phyloP scores from a whole-genome alignment of 305 asterid species.

The Nicotiana rustica region DNA sequence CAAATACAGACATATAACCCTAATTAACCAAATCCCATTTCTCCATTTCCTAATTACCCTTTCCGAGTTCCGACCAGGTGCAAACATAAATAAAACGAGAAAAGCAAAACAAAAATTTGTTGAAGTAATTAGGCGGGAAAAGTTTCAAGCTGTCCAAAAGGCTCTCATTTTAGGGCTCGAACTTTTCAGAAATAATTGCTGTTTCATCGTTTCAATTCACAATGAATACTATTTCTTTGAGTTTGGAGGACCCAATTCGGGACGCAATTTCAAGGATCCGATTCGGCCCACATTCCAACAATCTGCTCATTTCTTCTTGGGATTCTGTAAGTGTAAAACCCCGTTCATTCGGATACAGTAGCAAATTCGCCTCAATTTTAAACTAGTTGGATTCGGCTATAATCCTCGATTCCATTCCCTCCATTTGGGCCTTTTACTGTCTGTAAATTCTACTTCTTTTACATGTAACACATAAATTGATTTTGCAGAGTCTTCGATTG shows the following conservation, averaged over 20 bases:
- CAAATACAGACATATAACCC: too few species aligned
- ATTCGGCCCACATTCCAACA: slow-evolving; percentile 76
- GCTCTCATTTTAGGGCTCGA: neutral
- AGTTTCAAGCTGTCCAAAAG: neutral
- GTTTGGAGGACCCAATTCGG: slow-evolving; percentile 56
- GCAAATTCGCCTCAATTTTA: neutral
- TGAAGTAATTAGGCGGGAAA: neutral
- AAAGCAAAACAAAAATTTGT: neutral
- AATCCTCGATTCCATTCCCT: neutral
- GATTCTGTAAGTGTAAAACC: slow-evolving; percentile 63
- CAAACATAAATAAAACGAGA: too few species aligned
- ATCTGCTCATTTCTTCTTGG: slow-evolving; percentile 88
- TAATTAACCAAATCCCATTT: too few species aligned
- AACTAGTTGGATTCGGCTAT: neutral
- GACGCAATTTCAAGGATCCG: slow-evolving; percentile 79
- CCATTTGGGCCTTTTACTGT: neutral
- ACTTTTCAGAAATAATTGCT: neutral
- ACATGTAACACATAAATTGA: neutral
- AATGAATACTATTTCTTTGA: slow-evolving; percentile 59
- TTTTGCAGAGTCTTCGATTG: slow-evolving; percentile 69
- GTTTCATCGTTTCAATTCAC: neutral
- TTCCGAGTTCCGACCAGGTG: too few species aligned
- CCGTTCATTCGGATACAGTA: neutral
- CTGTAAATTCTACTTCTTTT: neutral
- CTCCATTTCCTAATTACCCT: too few species aligned